phyloP scores from a whole-genome alignment of 305 asterid species.

The Nicotiana rustica region DNA sequence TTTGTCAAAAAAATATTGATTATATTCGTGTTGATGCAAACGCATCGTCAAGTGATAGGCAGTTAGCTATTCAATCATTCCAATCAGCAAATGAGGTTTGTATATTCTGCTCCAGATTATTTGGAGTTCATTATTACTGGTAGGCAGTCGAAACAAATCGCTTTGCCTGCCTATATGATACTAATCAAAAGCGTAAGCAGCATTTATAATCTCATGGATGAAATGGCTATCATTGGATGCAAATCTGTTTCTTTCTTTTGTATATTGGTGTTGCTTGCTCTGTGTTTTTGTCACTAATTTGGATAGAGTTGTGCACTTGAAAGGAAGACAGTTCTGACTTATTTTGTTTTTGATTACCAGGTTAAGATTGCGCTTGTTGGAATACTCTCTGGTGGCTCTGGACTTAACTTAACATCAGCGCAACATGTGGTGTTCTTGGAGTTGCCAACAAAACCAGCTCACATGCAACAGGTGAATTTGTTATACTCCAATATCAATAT shows the following conservation, averaged over 20 bases:
- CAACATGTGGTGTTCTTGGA: conserved; percentile 91
- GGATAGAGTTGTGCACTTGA: background rate
- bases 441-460: conserved; percentile 75
- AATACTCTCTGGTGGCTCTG: conserved; percentile 95
- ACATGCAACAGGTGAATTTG: conserved; percentile 77
- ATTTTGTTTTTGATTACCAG: conserved; percentile 46
- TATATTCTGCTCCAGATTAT: conserved; percentile 31
- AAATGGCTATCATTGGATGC: conserved; percentile 10
- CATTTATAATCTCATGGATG: conserved; percentile 8
- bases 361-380: conserved; percentile 91
- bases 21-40: conserved; percentile 87
- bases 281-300: background rate
- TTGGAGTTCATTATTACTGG: background rate
- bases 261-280: conserved; percentile 25
- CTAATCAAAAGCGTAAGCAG: background rate
- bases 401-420: conserved; percentile 89
- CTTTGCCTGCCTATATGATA: conserved; percentile 13
- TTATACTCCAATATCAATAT: conserved; percentile 19
- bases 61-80: conserved; percentile 74
- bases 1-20: conserved; percentile 73
- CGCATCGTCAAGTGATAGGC: conserved; percentile 66
- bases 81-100: conserved; percentile 79
- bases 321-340: conserved; percentile 17
- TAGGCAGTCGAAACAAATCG: conserved; percentile 23
- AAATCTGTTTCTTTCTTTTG: background rate